These are phyloP conservation scores for Solanum microdontum DNA, from an alignment of 257 asterid genomes.

Conservation along the genomic window DNA sequence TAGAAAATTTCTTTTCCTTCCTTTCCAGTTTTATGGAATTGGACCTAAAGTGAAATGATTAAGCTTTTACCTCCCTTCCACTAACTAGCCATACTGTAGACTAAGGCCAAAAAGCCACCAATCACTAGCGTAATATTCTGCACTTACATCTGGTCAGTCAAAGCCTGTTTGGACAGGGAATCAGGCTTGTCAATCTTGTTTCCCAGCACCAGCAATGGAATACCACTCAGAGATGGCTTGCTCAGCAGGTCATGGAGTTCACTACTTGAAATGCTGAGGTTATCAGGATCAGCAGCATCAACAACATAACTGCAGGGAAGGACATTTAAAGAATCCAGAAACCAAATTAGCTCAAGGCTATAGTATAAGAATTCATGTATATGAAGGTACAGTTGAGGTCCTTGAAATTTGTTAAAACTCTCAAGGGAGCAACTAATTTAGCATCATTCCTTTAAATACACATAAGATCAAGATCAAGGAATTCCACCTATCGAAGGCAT, in stretches of 20 bases:
- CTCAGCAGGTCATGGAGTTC: slow-evolving; percentile 89
- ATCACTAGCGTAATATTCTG: neutral
- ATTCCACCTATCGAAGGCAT: neutral
- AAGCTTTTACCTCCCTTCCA: neutral
- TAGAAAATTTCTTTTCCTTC: neutral
- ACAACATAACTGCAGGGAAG: slow-evolving; percentile 69
- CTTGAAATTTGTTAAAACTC: neutral
- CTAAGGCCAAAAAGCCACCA: neutral
- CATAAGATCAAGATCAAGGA: neutral
- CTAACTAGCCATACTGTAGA: neutral
- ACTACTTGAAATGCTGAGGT: slow-evolving; percentile 61
- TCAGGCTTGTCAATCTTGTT: slow-evolving; percentile 85
- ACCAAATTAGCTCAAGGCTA: neutral
- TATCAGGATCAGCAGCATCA: slow-evolving; percentile 93
- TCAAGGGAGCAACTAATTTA: neutral
- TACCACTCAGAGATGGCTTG: slow-evolving; percentile 80
- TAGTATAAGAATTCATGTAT: neutral
- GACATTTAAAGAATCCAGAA: neutral
- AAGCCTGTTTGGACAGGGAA: slow-evolving; percentile 63
- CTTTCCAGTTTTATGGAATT: neutral
- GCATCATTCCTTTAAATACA: neutral
- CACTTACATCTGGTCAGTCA: slow-evolving; percentile 86
- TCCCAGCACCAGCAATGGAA: slow-evolving; percentile 85
- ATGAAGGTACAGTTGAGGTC: neutral
- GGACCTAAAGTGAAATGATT: neutral